A percentile compares a stretch with the other conserved stretches of the same genome.
Conservation (phyloP, 306 rosid species). For the Castanea crenata region DNA sequence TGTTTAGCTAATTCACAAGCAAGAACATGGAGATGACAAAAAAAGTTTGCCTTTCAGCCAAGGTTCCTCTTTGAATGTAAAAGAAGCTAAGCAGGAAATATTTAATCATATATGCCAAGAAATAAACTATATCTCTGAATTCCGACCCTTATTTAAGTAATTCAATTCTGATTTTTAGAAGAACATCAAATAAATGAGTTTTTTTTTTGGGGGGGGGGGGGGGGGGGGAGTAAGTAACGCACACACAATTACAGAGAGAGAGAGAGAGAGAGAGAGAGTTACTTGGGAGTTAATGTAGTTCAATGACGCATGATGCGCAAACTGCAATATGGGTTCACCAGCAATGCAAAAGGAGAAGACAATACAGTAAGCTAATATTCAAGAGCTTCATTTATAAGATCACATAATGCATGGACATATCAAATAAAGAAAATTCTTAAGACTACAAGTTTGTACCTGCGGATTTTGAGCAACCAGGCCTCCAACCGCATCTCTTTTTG, state of each 20-base stretch:
- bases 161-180: background rate
- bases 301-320: conserved; percentile 64
- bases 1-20: background rate
- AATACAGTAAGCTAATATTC: conserved; percentile 14
- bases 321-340: conserved; percentile 45
- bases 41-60: background rate
- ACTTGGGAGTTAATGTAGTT: conserved; percentile 68
- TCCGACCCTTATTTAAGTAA: background rate
- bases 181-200: background rate
- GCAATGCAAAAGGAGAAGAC: conserved; percentile 12
- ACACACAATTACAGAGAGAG: background rate
- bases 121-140: background rate
- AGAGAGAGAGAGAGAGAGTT: conserved; percentile 28
- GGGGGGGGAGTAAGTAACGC: too few species aligned
- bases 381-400: background rate
- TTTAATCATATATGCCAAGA: background rate
- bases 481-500: conserved; percentile 58
- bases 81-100: background rate
- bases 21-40: background rate
- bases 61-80: background rate
- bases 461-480: conserved; percentile 55
- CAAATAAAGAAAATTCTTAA: conserved; percentile 6
- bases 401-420: conserved; percentile 8
- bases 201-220: background rate
- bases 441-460: conserved; percentile 50